phyloP scores from a whole-genome alignment of 129 eudicot species.

The Sambucus nigra region DNA sequence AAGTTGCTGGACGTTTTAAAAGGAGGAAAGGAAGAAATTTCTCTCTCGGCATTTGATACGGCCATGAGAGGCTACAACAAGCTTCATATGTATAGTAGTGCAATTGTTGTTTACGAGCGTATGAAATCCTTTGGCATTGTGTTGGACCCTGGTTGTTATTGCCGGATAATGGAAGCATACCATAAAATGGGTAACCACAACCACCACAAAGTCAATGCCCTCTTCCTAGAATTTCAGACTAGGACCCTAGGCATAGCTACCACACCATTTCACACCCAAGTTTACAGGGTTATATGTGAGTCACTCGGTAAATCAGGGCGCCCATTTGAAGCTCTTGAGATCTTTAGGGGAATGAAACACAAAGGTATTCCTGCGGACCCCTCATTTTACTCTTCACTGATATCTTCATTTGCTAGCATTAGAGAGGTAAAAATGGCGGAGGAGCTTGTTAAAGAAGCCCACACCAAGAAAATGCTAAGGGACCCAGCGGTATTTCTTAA shows the following conservation, averaged over 20 bases:
- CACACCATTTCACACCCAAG: constrained; percentile 23
- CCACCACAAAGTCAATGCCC: constrained; percentile 25
- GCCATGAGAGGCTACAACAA: constrained; percentile 81
- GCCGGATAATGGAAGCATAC: constrained; percentile 63
- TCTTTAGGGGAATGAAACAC: constrained; percentile 46
- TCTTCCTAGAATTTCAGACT: constrained; percentile 51
- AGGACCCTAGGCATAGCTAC: not conserved
- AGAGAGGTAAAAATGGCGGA: constrained; percentile 51
- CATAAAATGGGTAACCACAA: constrained; percentile 41
- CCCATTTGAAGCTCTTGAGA: constrained; percentile 54
- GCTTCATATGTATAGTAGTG: constrained; percentile 81
- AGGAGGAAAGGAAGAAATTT: constrained; percentile 31
- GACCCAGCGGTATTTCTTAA: constrained; percentile 81
- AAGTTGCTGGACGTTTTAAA: constrained; percentile 36
- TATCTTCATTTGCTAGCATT: constrained; percentile 51
- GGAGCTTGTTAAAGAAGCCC: constrained; percentile 65
- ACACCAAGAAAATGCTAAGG: constrained; percentile 55
- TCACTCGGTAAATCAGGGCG: constrained; percentile 56
- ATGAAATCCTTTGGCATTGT: constrained; percentile 47
- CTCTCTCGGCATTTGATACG: constrained; percentile 45
- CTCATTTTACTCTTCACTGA: constrained; percentile 49
- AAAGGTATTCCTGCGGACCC: constrained; percentile 49
- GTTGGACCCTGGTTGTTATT: constrained; percentile 51
- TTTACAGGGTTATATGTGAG: constrained; percentile 52
- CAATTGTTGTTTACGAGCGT: constrained; percentile 32